phyloP scores from a whole-genome alignment of 2,329 filamentous ascomycete species.

The Talaromyces funiculosus region DNA sequence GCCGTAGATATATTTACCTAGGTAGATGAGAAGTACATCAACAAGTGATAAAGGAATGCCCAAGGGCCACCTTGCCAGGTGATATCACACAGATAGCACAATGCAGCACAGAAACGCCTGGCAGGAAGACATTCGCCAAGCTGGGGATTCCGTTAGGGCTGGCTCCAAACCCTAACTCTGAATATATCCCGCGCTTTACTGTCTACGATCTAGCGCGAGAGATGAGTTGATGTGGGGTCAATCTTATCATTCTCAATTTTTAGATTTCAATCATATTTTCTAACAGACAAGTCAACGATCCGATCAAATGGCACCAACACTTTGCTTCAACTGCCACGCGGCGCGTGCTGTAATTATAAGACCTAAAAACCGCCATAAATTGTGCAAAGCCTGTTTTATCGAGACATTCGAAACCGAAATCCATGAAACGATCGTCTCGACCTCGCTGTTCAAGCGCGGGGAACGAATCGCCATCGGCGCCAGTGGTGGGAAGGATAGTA shows the following conservation, averaged over 20 bases:
- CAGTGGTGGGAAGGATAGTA: conserved; percentile 95
- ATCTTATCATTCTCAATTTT: conserved; percentile 1
- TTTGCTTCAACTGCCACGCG: conserved; percentile 69
- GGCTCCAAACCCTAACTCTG: neutral
- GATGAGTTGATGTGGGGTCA: neutral
- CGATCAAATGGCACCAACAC: conserved; percentile 64
- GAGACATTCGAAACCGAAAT: conserved; percentile 84
- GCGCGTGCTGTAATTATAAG: conserved; percentile 82
- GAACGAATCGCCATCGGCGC: conserved; percentile 92
- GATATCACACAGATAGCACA: neutral
- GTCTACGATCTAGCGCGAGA: neutral
- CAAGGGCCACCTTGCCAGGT: neutral
- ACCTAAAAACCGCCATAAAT: conserved; percentile 89
- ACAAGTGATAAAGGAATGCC: neutral
- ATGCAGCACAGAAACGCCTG: neutral
- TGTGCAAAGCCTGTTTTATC: conserved; percentile 88
- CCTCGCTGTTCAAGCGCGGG: conserved; percentile 72
- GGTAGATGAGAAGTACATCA: neutral
- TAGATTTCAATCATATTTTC: neutral
- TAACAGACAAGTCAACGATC: neutral
- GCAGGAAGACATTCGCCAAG: neutral
- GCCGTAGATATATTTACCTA: neutral
- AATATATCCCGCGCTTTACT: neutral
- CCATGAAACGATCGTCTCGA: conserved; percentile 82
- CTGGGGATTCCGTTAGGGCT: neutral